Conservation (phyloP, 1,284 basidiomycete species). For the Apiotrichum montevideense region DNA sequence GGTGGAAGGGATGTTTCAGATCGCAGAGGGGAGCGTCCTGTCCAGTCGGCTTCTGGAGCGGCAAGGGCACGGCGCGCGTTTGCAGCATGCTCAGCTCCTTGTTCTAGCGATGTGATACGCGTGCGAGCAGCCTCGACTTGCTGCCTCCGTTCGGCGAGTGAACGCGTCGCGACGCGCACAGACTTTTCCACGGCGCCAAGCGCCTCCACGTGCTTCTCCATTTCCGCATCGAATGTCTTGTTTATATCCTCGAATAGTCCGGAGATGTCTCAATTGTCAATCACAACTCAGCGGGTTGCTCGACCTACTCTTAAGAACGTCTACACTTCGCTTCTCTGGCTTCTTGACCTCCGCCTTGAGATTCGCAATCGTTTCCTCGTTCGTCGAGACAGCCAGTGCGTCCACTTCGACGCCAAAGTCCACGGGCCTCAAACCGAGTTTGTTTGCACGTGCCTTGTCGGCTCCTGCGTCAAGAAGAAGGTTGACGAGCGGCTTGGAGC, state of each 20-base stretch:
- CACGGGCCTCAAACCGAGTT: conserved; percentile 81
- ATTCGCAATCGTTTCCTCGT: conserved; percentile 67
- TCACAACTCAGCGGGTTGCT: too few relatives aligned
- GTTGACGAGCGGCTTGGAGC: conserved; percentile 79
- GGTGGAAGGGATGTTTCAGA: conserved; percentile 51
- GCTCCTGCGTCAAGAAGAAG: conserved; percentile 89
- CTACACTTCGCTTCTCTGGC: conserved; percentile 79
- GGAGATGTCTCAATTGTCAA: conserved; percentile 61
- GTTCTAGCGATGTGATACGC: conserved; percentile 67
- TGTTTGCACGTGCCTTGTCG: conserved; percentile 85
- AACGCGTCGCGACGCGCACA: conserved; percentile 79
- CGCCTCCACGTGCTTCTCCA: conserved; percentile 77
- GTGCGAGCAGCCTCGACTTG: conserved; percentile 69
- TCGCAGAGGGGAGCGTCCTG: conserved; percentile 59
- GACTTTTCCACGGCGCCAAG: conserved; percentile 80
- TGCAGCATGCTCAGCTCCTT: conserved; percentile 65
- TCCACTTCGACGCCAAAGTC: conserved; percentile 92
- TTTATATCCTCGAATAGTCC: conserved; percentile 71
- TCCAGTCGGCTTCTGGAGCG: conserved; percentile 60
- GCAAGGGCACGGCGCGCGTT: conserved; percentile 72
- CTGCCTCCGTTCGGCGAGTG: conserved; percentile 80
- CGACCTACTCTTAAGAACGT: conserved; percentile 70
- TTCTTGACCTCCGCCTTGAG: conserved; percentile 62
- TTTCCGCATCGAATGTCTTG: conserved; percentile 72
- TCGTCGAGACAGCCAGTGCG: conserved; percentile 53